Evolutionary conservation across 805 yeast species (phyloP), one percentile per base, ranked within the genome.

Genomic region (Hanseniaspora lindneri): DNA sequence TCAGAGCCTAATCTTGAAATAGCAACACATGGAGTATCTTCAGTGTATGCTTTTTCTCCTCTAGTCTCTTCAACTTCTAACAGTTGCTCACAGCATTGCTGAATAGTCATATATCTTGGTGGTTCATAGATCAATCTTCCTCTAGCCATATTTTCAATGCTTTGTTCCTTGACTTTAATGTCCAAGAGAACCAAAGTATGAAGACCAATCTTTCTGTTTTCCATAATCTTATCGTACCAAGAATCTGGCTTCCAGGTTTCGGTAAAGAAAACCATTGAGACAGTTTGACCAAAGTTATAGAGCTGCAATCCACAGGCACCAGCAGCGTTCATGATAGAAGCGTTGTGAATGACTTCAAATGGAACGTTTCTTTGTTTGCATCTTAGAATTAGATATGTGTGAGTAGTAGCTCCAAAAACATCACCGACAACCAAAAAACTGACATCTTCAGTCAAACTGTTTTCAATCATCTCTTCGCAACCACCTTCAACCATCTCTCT

Each of bases 401-500:
- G 98, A 0, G 98, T 89, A 4, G 98, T 89, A 28, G 98, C 98
- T 29, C 98, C 98, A 60, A 86, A 89, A 29, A 89, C 95, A 63
- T 89, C 98, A 30, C 98, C 98, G 24, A 89, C 98, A 19, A 92
- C 98, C 54, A 92, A 71, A 56, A 89, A 87, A 0, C 96, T 97
- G 61, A 89, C 74, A 61, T 92, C 96, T 49, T 82, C 89, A 20
- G 66, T 70, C 28, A 82, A 76, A 1, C 94, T 96, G 52, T 76
- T 79, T 19, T 69, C 81, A 54, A 89, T 69, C 52, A 89, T 92
- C 34, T 74, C 72, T 58, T 88, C 97, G 24, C 92, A 79, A 7
- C 89, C 94, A 49, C 80, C 71, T 61, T 89, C 98, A 20, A 89
- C 98, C 56, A 89, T 70, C 60, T 92, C 97, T 66, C 98, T 75